Base-by-base conservation (phyloP, 805 yeast genomes). In the Diddensiella transvaalensis region DNA sequence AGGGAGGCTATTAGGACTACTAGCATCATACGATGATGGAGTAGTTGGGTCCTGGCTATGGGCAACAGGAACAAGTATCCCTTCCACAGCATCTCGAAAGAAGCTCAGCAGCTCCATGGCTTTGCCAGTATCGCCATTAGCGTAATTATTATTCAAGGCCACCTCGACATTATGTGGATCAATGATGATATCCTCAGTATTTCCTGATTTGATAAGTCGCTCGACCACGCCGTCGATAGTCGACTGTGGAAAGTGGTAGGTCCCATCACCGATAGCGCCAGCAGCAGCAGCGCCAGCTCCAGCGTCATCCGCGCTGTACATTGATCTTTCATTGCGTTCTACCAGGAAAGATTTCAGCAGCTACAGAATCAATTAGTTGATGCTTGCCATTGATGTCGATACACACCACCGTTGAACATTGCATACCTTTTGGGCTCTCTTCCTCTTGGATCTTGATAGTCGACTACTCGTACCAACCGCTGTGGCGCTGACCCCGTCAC, bases 21-120 rank as follows among this genome's bases (percentile, higher is more conserved):
- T 22, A 26, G 32, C 32, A 26, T 26, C 32, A 26, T 26, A 26
- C 8, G 32, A 26, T 8, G 32, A 26, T 26, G 32, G 32, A 4
- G 43, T 40, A 29, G 41, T 18, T 11, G 18, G 29, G 51, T 10
- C 33, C 33, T 36, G 40, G 42, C 21, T 40, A 23, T 50, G 56
- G 13, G 43, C 33, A n/a, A 57, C 46, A 4, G 59, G 58, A 35
- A 30, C 47, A 23, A 65, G 54, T 24, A 50, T 43, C 22, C 69
- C 69, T 26, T 49, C 58, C 5, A 48, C 49, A 18, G 70, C 68
- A 21, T 56, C 60, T 5, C 53, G 43, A 49, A 58, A 62, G 49
- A 53, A 57, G 39, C 50, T 54, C 30, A 64, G 57, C 18, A 66
- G 60, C 48, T 58, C 59, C 5, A 55, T 51, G 8, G 70, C 69